phyloP scores from a whole-genome alignment of 176 grass and related monocot genomes.

The Thalia dealbata region DNA sequence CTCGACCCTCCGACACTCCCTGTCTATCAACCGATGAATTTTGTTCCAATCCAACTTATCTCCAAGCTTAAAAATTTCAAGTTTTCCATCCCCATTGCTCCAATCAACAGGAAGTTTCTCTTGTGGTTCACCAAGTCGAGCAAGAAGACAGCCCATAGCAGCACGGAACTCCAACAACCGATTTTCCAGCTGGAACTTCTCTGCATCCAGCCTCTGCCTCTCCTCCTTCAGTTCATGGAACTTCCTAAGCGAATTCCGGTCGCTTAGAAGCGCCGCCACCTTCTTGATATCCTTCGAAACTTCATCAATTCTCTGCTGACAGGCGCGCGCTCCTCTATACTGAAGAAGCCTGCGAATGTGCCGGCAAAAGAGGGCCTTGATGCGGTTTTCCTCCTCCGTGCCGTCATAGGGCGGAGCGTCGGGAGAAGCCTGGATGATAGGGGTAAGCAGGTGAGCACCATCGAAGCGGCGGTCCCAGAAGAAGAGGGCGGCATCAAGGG shows the following conservation, averaged over 20 bases:
- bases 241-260: conserved; percentile 8
- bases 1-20: conserved; percentile 71
- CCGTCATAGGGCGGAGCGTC: conserved; percentile 8
- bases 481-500: conserved; percentile 43
- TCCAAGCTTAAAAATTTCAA: conserved; percentile 34
- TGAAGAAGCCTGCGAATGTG: conserved; percentile 43
- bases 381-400: conserved; percentile 23
- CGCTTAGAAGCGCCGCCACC: conserved; percentile 5
- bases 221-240: conserved; percentile 28
- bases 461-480: conserved; percentile 63
- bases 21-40: conserved; percentile 43
- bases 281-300: conserved; percentile 23
- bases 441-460: conserved; percentile 43
- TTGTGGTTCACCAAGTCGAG: conserved; percentile 17
- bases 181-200: conserved; percentile 35
- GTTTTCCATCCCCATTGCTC: conserved; percentile 13
- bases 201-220: conserved; percentile 33
- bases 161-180: conserved; percentile 42
- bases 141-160: conserved; percentile 29
- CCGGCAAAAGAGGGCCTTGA: conserved; percentile 36
- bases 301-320: conserved; percentile 21
- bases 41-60: conserved; percentile 39
- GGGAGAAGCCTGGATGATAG: conserved; percentile 7
- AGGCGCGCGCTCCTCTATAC: conserved; percentile 20
- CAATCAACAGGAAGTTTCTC: not conserved